phyloP scores from a whole-genome alignment of 2,329 filamentous ascomycete genomes.

The Huntiella savannae region DNA sequence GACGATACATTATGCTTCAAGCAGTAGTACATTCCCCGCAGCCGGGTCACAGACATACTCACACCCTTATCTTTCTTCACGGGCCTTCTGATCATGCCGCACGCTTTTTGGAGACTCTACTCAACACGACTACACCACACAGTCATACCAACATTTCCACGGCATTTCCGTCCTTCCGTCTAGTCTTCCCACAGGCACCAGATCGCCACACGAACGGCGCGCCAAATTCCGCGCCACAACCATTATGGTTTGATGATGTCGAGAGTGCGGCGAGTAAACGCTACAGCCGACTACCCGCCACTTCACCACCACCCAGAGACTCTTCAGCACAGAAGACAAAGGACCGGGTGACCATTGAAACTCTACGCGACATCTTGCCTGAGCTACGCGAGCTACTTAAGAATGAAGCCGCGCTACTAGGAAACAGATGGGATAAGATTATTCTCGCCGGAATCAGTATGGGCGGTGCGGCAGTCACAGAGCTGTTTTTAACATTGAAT shows the following conservation, averaged over 20 bases:
- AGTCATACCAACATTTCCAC: background rate
- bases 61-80: background rate
- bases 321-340: too few relatives aligned
- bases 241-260: background rate
- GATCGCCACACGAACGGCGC: background rate
- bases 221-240: background rate
- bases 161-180: background rate
- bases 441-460: background rate
- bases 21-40: background rate
- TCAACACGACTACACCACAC: background rate
- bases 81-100: background rate
- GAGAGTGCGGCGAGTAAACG: too few relatives aligned
- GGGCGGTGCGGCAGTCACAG: background rate
- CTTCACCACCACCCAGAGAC: too few relatives aligned
- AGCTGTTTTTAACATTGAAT: background rate
- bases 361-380: background rate
- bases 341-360: background rate
- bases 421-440: background rate
- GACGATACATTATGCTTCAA: background rate
- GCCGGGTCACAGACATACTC: background rate
- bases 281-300: too few relatives aligned
- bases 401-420: background rate
- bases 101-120: background rate
- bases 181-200: background rate
- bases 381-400: background rate